Conservation (phyloP, 257 asterid species). For the Ajuga chamaepitys region DNA sequence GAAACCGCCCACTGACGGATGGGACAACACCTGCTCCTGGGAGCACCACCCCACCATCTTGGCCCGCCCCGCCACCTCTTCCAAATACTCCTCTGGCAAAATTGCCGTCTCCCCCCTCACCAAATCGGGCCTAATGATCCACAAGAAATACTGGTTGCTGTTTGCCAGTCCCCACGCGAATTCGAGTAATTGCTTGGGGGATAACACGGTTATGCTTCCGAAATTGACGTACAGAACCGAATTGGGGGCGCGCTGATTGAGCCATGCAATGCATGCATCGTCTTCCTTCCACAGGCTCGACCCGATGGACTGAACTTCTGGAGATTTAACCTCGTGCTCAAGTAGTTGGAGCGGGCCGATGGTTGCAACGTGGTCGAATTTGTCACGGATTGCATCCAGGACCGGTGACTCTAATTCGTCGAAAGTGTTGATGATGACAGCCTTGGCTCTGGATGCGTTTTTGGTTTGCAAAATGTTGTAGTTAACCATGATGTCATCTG, state of each 20-base stretch:
- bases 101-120: constrained; percentile 37
- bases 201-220: constrained; percentile 55
- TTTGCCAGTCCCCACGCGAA: constrained; percentile 73
- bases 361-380: constrained; percentile 31
- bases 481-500: constrained; percentile 46
- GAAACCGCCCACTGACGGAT: constrained; percentile 43
- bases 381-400: constrained; percentile 32
- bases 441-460: constrained; percentile 38
- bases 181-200: constrained; percentile 40
- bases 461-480: constrained; percentile 36
- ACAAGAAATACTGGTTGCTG: constrained; percentile 35
- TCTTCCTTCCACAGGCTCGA: constrained; percentile 66
- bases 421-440: constrained; percentile 45
- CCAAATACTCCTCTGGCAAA: constrained; percentile 34
- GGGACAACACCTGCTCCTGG: constrained; percentile 48
- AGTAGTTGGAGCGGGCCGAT: constrained; percentile 56
- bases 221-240: constrained; percentile 62
- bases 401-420: constrained; percentile 46
- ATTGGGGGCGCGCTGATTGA: constrained; percentile 28
- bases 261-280: constrained; percentile 43
- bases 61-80: constrained; percentile 38
- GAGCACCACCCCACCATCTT: constrained; percentile 60
- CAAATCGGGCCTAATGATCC: constrained; percentile 62
- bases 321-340: constrained; percentile 13
- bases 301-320: constrained; percentile 20